phyloP scores from a whole-genome alignment of 2,329 filamentous ascomycete genomes.

The Penicillium sp. region DNA sequence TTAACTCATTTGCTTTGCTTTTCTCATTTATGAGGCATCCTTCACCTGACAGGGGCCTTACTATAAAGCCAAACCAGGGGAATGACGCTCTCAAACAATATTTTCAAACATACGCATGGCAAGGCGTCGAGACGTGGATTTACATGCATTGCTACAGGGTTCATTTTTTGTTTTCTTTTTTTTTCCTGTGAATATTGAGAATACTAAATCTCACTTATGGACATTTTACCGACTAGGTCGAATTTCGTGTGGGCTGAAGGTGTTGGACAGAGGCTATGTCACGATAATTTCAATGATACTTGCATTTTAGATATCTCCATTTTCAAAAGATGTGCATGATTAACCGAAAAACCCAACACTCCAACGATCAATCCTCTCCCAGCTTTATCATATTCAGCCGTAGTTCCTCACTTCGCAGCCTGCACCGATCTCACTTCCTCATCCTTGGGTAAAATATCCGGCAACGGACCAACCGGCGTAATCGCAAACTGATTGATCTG shows the following conservation, averaged over 20 bases:
- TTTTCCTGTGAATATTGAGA: conserved; percentile 19
- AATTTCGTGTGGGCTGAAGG: not conserved
- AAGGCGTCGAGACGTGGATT: conserved; percentile 32
- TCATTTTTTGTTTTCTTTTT: conserved; percentile 18
- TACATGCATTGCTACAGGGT: conserved; percentile 27
- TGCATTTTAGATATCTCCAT: not conserved
- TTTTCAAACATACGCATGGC: conserved; percentile 31
- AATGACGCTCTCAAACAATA: conserved; percentile 9
- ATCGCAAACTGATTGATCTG: conserved; percentile 70
- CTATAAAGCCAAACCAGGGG: conserved; percentile 8
- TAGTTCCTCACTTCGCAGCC: not conserved
- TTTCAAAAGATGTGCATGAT: not conserved
- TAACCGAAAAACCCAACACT: not conserved
- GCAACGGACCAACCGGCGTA: conserved; percentile 80
- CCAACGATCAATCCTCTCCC: not conserved
- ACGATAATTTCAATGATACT: not conserved
- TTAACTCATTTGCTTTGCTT: not conserved
- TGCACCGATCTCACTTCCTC: conserved; percentile 65
- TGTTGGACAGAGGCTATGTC: not conserved
- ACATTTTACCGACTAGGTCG: not conserved
- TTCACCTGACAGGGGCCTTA: conserved; percentile 7
- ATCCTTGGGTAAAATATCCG: conserved; percentile 74
- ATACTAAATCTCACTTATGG: not conserved
- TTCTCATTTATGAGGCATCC: conserved; percentile 4
- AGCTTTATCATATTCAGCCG: too few species aligned